Evolutionary conservation across 345 rosid genomes (phyloP).

Genomic region (Hevea brasiliensis): DNA sequence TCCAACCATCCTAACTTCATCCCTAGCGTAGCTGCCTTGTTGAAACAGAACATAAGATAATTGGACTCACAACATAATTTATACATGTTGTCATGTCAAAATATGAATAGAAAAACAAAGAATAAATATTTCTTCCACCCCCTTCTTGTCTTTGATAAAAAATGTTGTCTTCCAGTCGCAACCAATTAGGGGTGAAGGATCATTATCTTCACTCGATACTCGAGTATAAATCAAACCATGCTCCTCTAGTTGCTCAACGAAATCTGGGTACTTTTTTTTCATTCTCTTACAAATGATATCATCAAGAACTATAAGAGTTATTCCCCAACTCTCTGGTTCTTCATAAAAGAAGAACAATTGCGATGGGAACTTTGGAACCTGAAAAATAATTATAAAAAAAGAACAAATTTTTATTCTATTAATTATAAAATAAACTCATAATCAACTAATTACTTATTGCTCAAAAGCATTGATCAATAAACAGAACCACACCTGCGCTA

Average conservation of each 20-base stretch:
- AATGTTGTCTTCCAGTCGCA: conserved; percentile 96
- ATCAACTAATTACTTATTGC: too few species aligned
- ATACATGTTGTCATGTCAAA: too few species aligned
- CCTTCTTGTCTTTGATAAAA: conserved; percentile 62
- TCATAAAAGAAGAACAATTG: conserved; percentile 88
- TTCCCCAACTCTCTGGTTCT: conserved; percentile 76
- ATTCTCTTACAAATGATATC: conserved; percentile 73
- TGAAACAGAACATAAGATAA: too few species aligned
- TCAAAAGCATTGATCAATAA: too few species aligned
- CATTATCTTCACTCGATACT: conserved; percentile 73
- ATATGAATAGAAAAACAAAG: neutral
- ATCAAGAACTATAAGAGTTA: conserved; percentile 83
- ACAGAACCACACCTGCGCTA: too few species aligned
- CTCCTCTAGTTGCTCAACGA: conserved; percentile 62
- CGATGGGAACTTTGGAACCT: conserved; percentile 93
- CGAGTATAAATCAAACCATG: conserved; percentile 69
- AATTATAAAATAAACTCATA: too few species aligned
- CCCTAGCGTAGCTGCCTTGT: conserved; percentile 74
- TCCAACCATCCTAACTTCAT: conserved; percentile 83
- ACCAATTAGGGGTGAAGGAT: conserved; percentile 82
- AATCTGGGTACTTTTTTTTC: conserved; percentile 67
- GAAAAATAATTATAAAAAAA: too few species aligned
- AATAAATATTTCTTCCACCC: conserved; percentile 66
- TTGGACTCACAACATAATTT: too few species aligned
- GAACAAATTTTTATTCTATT: too few species aligned